Base-by-base conservation (phyloP, 1,139 yeast genomes). In the Yamadazyma membranifaciens region DNA sequence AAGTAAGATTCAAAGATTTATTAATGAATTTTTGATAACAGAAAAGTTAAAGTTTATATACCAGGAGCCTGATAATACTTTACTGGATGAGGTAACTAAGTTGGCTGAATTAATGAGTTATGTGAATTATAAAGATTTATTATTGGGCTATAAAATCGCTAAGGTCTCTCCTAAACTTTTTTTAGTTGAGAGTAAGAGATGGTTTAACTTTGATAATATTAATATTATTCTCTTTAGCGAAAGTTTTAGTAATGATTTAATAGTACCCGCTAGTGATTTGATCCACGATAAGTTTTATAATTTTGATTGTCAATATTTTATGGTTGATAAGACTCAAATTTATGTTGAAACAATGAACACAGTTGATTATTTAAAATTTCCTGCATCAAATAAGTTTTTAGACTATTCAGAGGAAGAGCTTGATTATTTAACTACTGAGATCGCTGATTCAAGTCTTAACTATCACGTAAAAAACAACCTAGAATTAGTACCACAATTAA, bases 1-100 rank as follows among this genome's bases (percentile, higher is more conserved):
- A 17, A 26, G 6, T 54, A 54, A 17, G 57, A 62, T 13, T 34
- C 70, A 1, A 45, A 51, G 5, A 36, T 59, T 78, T 1, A 39
- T 51, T n/a, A 28, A 43, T 9, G 47, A 48, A 17, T 48, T 43
- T 28, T 11, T 42, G 4, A 43, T 37, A 13, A 22, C 34, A 9
- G 51, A 49, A 31, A 46, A 40, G 29, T 13, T 47, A 4, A 40
- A 39, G 17, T 44, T 46, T 33, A 41, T 39, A 4, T 39, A 39
- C 33, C 39, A 43, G 37, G 52, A 50, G 9, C 9, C 39, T 1
- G 14, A 30, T n/a, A 29, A 25, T 30, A 16, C 31, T 11, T 12
- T 35, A 4, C 22, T 45, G 9, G 46, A 42, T 13, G 52, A 47
- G 31, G 46, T 49, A 1, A 27, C 40, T 4, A 20, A 29, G 2